Conservation (phyloP, 495 filamentous ascomycete species). For the Neurospora discreta region DNA sequence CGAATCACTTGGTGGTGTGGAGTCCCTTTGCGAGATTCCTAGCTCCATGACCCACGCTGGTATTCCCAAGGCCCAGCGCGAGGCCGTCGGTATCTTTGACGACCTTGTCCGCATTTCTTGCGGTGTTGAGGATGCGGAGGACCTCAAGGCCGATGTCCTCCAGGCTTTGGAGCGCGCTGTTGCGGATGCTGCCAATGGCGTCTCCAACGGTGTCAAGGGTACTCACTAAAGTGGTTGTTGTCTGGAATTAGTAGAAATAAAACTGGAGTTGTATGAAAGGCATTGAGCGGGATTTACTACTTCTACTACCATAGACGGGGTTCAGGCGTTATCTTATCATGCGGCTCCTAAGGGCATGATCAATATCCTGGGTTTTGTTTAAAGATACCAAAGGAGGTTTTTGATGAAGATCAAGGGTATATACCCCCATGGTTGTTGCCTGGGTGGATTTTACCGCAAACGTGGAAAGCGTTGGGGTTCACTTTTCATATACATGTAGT, state of each 20-base stretch:
- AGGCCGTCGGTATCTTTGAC: constrained; percentile 90
- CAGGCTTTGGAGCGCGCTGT: constrained; percentile 74
- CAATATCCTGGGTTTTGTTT: background rate
- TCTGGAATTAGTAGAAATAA: background rate
- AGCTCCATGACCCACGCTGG: constrained; percentile 88
- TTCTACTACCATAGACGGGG: background rate
- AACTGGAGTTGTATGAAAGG: background rate
- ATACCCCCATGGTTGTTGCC: background rate
- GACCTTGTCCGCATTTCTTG: constrained; percentile 92
- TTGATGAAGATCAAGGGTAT: background rate
- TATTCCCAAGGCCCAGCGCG: constrained; percentile 80
- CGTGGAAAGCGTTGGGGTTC: background rate
- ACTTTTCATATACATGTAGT: background rate
- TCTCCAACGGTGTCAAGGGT: constrained; percentile 12
- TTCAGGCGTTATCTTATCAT: background rate
- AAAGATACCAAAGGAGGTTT: background rate
- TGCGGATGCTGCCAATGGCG: constrained; percentile 23
- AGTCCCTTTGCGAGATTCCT: constrained; percentile 84
- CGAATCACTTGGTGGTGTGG: constrained; percentile 86
- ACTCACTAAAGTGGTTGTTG: background rate
- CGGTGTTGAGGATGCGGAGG: constrained; percentile 83
- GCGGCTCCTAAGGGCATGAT: background rate
- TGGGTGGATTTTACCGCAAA: background rate
- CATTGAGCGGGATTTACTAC: background rate
- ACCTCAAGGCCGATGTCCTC: constrained; percentile 73